Evolutionary conservation across 2,329 filamentous ascomycete genomes (phyloP), one percentile per base, ranked within the genome.

Genomic region (Penicillium glabrum): DNA sequence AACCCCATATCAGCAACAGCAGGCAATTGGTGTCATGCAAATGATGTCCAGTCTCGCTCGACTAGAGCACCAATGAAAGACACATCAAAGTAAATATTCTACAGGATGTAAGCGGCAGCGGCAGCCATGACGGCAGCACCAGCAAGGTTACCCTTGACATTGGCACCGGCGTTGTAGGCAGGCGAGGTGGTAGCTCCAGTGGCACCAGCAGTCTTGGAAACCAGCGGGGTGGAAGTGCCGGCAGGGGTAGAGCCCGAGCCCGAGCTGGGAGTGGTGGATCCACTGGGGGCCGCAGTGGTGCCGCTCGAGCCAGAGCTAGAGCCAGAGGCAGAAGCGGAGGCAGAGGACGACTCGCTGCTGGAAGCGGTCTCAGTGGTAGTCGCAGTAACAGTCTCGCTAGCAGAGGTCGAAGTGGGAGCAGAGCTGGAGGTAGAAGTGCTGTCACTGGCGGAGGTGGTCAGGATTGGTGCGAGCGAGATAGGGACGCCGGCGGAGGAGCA

Each of bases 401-500:
- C 9, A 35, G 46, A 19, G 29, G 31, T 24, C n/a, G 13, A 10
- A 4, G 56, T 26, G n/a, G 64, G 43, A 24, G 33, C 45, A 41
- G 57, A 43, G 46, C 41, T 56, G 39, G 62, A 48, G 21, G 58
- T 10, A 19, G 10, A 3, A 13, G 35, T 10, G 35, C 10, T 24
- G n/a, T 45, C 41, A 19, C 27, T 43, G 16, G 21, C 41, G 33
- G 57, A 49, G 39, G 62, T 56, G 23, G 64, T 67, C 45, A 59
- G 60, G 44, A 73, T 58, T 7, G 71, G 65, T 13, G 73, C 72
- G n/a, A 77, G 48, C 10, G 64, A 62, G 61, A 77, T 73, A 33
- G 75, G 73, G 54, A 70, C 64, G 51, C 75, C 72, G 23, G 63
- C 74, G 19, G 66, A 58, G 14, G 69, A 71, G 65, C 75, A 77